These are phyloP conservation scores for Cordia subcordata DNA, from an alignment of 257 asterid species.

Conservation along the genomic window DNA sequence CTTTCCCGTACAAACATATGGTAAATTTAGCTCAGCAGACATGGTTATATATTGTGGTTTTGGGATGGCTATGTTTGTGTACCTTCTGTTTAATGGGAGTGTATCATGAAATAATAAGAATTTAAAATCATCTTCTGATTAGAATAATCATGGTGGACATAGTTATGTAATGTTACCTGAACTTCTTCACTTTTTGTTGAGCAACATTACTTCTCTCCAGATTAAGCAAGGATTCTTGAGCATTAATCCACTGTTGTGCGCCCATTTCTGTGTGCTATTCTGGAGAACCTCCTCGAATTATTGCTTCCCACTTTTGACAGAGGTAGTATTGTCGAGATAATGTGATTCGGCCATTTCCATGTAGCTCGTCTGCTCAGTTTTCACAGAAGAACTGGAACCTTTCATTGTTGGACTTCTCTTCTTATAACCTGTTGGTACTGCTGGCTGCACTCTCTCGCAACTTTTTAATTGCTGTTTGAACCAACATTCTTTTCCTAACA, in stretches of 20 bases:
- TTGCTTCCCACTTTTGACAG: constrained; percentile 65
- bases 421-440: constrained; percentile 64
- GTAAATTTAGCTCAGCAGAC: no score
- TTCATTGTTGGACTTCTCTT: constrained; percentile 91
- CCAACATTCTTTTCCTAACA: constrained; percentile 89
- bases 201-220: constrained; percentile 71
- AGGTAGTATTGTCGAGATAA: constrained; percentile 63
- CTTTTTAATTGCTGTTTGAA: constrained; percentile 64
- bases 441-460: constrained; percentile 75
- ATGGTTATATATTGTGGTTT: no score
- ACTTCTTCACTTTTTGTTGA: no score
- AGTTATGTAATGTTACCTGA: no score
- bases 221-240: constrained; percentile 66
- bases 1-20: not conserved
- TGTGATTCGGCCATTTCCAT: constrained; percentile 55
- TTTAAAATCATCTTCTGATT: no score
- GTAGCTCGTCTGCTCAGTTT: constrained; percentile 64
- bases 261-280: constrained; percentile 85
- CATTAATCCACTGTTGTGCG: constrained; percentile 75
- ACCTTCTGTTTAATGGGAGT: no score
- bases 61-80: no score
- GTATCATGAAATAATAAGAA: no score
- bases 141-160: no score
- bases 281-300: constrained; percentile 60
- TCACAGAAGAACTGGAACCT: constrained; percentile 56